Evolutionary conservation across 164 flowering plant species (phyloP).

Genomic region (Stephania yunnanensis): DNA sequence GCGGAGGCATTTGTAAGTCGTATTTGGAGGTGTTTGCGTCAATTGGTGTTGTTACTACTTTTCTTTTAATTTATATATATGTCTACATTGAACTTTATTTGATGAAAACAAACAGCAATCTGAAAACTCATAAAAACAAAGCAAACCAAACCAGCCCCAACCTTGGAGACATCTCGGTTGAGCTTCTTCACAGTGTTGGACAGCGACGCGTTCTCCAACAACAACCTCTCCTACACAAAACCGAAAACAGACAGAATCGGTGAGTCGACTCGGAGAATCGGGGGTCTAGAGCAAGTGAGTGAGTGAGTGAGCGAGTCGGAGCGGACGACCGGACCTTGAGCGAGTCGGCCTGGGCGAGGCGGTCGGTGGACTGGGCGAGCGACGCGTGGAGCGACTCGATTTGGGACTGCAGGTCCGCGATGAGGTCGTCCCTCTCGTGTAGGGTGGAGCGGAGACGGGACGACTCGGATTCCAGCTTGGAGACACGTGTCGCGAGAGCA

Average conservation of each 20-base stretch:
- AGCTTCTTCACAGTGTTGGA: conserved; percentile 72
- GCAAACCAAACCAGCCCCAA: background rate
- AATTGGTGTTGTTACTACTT: too few species aligned
- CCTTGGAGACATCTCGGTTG: conserved; percentile 90
- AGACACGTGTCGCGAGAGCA: conserved; percentile 78
- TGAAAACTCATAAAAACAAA: too few species aligned
- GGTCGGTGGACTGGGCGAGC: conserved; percentile 46
- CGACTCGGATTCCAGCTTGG: conserved; percentile 64
- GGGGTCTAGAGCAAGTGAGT: too few species aligned
- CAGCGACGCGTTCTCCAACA: conserved; percentile 61
- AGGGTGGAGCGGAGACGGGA: conserved; percentile 38
- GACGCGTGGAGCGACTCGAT: conserved; percentile 60
- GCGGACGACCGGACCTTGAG: conserved; percentile 36
- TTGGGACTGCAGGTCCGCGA: conserved; percentile 58
- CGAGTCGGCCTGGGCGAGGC: conserved; percentile 42
- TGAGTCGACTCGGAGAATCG: background rate
- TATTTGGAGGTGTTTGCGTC: too few species aligned
- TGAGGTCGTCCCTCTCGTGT: conserved; percentile 47
- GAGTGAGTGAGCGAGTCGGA: background rate
- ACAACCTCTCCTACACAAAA: conserved; percentile 51
- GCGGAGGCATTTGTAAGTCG: too few species aligned
- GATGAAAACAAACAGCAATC: too few species aligned
- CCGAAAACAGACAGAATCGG: background rate
- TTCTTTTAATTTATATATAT: too few species aligned
- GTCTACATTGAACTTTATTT: too few species aligned